Base-by-base conservation (phyloP, 2,329 filamentous ascomycete species). In the Mycosphaerella sp. region DNA sequence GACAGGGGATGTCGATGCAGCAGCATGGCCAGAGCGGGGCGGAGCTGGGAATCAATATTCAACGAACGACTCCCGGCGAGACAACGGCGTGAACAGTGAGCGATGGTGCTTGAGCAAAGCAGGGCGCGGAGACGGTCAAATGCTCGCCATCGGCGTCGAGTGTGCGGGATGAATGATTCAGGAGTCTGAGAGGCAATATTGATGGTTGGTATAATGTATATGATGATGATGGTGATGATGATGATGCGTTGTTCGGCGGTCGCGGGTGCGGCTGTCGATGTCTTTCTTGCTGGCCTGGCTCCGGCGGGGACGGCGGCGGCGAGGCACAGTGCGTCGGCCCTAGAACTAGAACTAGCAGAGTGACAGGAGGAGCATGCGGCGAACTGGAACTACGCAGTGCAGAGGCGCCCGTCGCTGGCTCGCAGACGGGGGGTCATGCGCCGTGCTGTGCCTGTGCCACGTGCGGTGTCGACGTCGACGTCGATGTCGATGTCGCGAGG, bases 11-110 rank as follows among this genome's bases (percentile, higher is more conserved):
- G 41, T 30, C 4, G 21, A 21, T 21, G 21, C 21, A 28, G 45
- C 46, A 44, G 44, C 50, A 42, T 49, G 45, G 41, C 41, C 50
- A 36, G 45, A 43, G 37, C 41, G 40, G 28, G 44, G 41, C 44
- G 39, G 28, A 44, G 10, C 14, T 34, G 44, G 18, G 25, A 36
- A 47, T 18, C 35, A 13, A 6, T 39, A 40, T 6, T 48, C 45
- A 21, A 17, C 18, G 21, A 36, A 25, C n/a, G 27, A n/a, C 13
- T 13, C n/a, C 12, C 17, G 27, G 21, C 16, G 16, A 48, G 27
- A 36, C 18, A 25, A 16, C 41, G 12, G 16, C 16, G 35, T 30
- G 21, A 41, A n/a, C 14, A 17, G 17, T 14, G n/a, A 9, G 7
- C 7, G n/a, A n/a, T 18, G 7, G 37, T 17, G 10, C 17, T 40